A percentile compares a stretch with the other conserved stretches of the same genome.
Evolutionary conservation across 2,329 filamentous ascomycete genomes (phyloP).

Genomic region (Acrocalymma vagum): DNA sequence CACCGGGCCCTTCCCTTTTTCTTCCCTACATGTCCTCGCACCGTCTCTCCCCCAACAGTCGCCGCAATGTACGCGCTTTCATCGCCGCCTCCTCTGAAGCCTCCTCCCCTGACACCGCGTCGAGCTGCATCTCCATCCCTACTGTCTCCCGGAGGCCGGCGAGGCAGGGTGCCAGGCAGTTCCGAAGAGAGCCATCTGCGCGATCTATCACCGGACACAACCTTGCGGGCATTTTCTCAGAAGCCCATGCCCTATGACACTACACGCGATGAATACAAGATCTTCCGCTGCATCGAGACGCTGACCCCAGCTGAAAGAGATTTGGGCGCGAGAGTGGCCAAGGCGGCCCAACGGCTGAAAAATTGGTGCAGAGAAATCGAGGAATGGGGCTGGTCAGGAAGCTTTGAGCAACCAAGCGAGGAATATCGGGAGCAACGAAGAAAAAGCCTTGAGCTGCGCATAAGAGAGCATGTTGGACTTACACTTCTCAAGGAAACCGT

Average conservation of each 20-base stretch:
- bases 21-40: conserved; percentile 25
- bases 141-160: conserved; percentile 43
- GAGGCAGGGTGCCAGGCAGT: conserved; percentile 30
- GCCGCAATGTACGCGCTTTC: conserved; percentile 37
- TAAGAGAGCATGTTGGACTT: conserved; percentile 37
- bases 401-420: conserved; percentile 52
- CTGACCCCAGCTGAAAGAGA: conserved; percentile 73
- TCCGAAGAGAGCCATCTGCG: conserved; percentile 44
- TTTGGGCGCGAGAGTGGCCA: conserved; percentile 74
- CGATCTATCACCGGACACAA: conserved; percentile 50
- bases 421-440: conserved; percentile 34
- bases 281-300: conserved; percentile 65
- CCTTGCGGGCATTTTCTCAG: conserved; percentile 53
- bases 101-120: conserved; percentile 40
- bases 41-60: conserved; percentile 23
- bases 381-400: conserved; percentile 66
- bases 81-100: conserved; percentile 39
- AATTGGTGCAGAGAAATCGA: conserved; percentile 79
- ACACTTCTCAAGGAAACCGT: conserved; percentile 29
- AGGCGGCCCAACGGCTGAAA: conserved; percentile 75
- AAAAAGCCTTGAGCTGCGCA: conserved; percentile 40
- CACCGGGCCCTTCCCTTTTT: conserved; percentile 10
- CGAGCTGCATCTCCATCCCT: conserved; percentile 40
- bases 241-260: conserved; percentile 54
- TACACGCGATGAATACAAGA: conserved; percentile 49